phyloP scores from a whole-genome alignment of 805 yeast genomes.

The Candida stauntonica region DNA sequence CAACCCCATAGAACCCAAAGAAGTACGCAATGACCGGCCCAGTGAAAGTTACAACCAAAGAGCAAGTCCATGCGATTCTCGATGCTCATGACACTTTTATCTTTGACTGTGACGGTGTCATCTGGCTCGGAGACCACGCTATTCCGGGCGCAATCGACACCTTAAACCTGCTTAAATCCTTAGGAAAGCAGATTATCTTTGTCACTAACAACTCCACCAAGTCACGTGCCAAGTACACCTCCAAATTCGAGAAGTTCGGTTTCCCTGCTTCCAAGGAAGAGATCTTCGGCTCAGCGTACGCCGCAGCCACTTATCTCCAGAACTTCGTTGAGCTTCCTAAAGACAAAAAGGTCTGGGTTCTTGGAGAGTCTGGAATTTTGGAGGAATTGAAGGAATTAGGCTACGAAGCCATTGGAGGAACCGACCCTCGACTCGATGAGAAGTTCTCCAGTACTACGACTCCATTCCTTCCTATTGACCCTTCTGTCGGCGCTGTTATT shows the following conservation, averaged over 20 bases:
- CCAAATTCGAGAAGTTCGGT: conserved; percentile 64
- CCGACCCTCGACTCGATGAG: conserved; percentile 56
- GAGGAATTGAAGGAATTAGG: conserved; percentile 76
- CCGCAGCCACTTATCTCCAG: conserved; percentile 80
- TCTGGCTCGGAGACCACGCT: conserved; percentile 85
- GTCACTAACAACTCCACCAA: conserved; percentile 96
- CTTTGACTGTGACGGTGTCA: conserved; percentile 96
- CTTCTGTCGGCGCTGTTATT: conserved; percentile 78
- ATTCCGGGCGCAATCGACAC: conserved; percentile 81
- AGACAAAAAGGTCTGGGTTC: conserved; percentile 76
- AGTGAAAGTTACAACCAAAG: conserved; percentile 42
- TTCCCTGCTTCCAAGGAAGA: conserved; percentile 49
- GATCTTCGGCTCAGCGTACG: conserved; percentile 88
- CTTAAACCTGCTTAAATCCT: conserved; percentile 46
- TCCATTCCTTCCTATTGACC: conserved; percentile 56
- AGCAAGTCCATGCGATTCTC: conserved; percentile 50
- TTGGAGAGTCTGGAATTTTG: conserved; percentile 85
- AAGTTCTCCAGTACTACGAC: conserved; percentile 54
- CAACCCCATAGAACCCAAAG: background rate
- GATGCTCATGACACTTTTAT: conserved; percentile 75
- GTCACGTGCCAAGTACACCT: conserved; percentile 70
- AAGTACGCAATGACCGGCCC: conserved; percentile 25
- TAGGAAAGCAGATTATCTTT: conserved; percentile 70
- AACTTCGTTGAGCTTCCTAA: conserved; percentile 72
- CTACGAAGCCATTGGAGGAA: conserved; percentile 75